Base-by-base conservation (phyloP, 495 filamentous ascomycete species). In the Penicillium taxi region DNA sequence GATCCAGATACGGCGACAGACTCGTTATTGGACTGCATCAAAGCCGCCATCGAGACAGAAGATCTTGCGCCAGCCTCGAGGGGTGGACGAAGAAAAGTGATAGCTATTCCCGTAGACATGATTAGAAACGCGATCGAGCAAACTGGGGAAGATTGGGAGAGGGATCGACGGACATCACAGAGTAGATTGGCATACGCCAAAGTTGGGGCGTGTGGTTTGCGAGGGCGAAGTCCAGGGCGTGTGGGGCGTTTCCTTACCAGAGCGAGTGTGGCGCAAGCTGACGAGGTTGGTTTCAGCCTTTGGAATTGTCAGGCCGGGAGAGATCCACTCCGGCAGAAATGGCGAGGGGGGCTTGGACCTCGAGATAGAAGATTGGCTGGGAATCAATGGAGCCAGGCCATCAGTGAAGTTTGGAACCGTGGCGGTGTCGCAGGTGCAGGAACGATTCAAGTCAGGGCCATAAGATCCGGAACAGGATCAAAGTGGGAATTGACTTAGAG, bases 101-200 rank as follows among this genome's bases (percentile, higher is more conserved):
- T 62, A 27, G 81, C 67, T 37, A 91, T 56, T 15, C 80, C 66
- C 11, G 78, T 82, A 17, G 80, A 78, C 38, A 93, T 72, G 26
- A n/a, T 86, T 75, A 52, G 74, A 69, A 31, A 74, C 18, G 27
- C 12, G 26, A 18, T 34, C 13, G 17, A 12, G 11, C 23, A 34
- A 21, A 23, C 20, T 16, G 42, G 15, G 21, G 21, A 33, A 25
- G 24, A 44, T 15, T 15, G 25, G 24, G 38, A 21, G 11, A 33
- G 27, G 18, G 14, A 32, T 27, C 8, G 37, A 54, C 51, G 37
- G 36, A 51, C 50, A 41, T 51, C 48, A 52, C 31, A 34, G 41
- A 26, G 29, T 32, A 35, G 24, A 35, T 1, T 12, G 27, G 14
- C 11, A 30, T 6, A 30, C 9, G 39, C 8, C 21, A 27, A 25